phyloP scores from a whole-genome alignment of 139 green algal genomes.

The Chlamydomonas sp. region DNA sequence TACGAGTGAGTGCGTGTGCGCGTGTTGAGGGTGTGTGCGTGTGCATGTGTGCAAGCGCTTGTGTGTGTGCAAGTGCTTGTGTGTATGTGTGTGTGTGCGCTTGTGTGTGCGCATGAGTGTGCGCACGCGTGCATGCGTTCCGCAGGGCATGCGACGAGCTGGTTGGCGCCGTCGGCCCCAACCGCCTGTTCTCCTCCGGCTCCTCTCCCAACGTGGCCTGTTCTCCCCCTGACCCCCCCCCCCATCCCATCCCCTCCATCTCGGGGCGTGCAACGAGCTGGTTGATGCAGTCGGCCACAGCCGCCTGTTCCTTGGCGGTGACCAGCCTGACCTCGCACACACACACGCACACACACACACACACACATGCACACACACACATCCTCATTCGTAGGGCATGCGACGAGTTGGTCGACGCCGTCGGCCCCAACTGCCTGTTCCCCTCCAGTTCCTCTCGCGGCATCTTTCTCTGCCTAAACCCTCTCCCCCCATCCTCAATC shows the following conservation, averaged over 20 bases:
- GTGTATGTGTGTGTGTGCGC: no score
- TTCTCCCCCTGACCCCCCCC: neutral
- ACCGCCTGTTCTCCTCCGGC: constrained; percentile 46
- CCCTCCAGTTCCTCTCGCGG: no score
- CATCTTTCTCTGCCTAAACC: constrained; percentile 66
- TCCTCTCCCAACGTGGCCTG: constrained; percentile 73
- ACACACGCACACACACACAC: constrained; percentile 82
- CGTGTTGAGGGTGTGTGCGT: no score
- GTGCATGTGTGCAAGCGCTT: no score
- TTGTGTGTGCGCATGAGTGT: no score
- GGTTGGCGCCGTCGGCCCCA: constrained; percentile 27
- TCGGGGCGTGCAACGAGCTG: neutral
- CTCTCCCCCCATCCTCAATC: no score
- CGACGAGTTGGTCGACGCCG: constrained; percentile 38
- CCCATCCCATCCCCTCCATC: neutral
- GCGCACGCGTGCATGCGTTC: no score
- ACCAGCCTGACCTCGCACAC: constrained; percentile 81
- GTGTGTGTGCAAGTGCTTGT: no score
- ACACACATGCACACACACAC: no score
- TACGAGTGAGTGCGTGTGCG: constrained; percentile 48
- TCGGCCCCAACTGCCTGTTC: constrained; percentile 27
- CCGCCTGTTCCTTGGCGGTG: constrained; percentile 47
- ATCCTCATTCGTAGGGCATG: constrained; percentile 4
- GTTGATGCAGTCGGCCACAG: constrained; percentile 28
- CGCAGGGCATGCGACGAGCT: constrained; percentile 29